Base-by-base conservation (phyloP, 495 filamentous ascomycete species). In the Alectoria sarmentosa region DNA sequence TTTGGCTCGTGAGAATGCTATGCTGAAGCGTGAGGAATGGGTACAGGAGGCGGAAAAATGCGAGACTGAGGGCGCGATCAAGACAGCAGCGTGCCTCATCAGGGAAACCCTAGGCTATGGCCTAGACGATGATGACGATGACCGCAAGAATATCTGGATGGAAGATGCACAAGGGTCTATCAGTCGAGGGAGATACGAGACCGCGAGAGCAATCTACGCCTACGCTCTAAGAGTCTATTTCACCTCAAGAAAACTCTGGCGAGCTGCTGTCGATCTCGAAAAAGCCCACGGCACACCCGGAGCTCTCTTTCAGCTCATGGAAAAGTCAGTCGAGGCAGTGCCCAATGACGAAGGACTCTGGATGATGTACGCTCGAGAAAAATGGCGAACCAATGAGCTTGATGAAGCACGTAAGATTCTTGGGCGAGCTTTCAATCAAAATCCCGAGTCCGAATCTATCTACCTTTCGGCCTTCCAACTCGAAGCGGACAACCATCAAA, bases 11-110 rank as follows among this genome's bases (percentile, higher is more conserved):
- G 91, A 96, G 65, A 92, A 91, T 44, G 94, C 94, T 15, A 98
- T 99, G 94, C 79, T 93, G 48, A 93, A 95, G 72, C 86, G 94
- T 49, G 94, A 99, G 69, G 92, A 97, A 67, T 99, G 94, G 94
- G 93, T 99, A 52, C 81, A 83, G 4, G 91, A 98, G 74, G 95
- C 94, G 0, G 92, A 98, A 73, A 91, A 88, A 67, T 96, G 94
- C 73, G 94, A 99, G 76, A 88, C 90, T 52, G 94, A 98, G 72
- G 63, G 90, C 21, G 92, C 91, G 17, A 77, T 91, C 9, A 80
- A 92, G 55, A 96, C 95, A 1, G 96, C 91, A 70, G 84, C 83
- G 62, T 86, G 87, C 38, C 97, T 98, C 71, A 89, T 99, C 68
- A 83, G 86, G 42, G 92, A 96, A 70, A 99, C 95, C 0, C 84